Evolutionary conservation across 768 basidiomycete genomes (phyloP).

Genomic region (Mrakia blollopis): DNA sequence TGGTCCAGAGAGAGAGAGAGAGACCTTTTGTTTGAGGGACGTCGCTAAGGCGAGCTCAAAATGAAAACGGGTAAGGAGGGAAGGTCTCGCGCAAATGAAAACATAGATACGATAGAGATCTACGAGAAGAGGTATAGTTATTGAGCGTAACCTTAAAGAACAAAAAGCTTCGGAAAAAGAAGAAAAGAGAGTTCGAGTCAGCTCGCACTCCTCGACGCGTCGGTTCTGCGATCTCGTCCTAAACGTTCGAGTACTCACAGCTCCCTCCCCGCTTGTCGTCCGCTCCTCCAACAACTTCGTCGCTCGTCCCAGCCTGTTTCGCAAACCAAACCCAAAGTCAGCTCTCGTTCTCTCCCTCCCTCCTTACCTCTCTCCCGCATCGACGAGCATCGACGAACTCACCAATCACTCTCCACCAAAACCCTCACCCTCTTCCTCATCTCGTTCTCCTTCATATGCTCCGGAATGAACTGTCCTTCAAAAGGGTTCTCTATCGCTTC

Average conservation of each 20-base stretch:
- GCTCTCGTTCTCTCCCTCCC: not conserved
- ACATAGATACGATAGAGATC: too few relatives aligned
- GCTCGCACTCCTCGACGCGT: not conserved
- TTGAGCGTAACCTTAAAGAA: not conserved
- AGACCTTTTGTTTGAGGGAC: too few relatives aligned
- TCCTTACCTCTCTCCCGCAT: not conserved
- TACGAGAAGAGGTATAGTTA: too few relatives aligned
- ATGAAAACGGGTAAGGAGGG: too few relatives aligned
- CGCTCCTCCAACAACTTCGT: not conserved
- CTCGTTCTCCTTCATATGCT: slow-evolving; percentile 6
- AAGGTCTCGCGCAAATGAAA: too few relatives aligned
- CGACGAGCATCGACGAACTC: too few relatives aligned
- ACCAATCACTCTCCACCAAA: slow-evolving; percentile 9
- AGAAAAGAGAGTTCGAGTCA: not conserved
- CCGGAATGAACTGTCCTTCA: slow-evolving; percentile 3
- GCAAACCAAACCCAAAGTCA: not conserved
- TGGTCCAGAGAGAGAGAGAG: too few relatives aligned
- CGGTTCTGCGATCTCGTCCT: too few relatives aligned
- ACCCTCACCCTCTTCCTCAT: slow-evolving; percentile 9
- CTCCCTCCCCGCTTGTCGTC: not conserved
- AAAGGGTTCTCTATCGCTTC: slow-evolving; percentile 18
- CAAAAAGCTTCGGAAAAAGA: not conserved
- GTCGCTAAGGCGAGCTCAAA: too few relatives aligned
- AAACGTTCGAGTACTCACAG: not conserved
- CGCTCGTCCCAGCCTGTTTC: not conserved